These are phyloP conservation scores for Trametes versicolor DNA, from an alignment of 1,284 basidiomycete genomes.

Conservation along the genomic window DNA sequence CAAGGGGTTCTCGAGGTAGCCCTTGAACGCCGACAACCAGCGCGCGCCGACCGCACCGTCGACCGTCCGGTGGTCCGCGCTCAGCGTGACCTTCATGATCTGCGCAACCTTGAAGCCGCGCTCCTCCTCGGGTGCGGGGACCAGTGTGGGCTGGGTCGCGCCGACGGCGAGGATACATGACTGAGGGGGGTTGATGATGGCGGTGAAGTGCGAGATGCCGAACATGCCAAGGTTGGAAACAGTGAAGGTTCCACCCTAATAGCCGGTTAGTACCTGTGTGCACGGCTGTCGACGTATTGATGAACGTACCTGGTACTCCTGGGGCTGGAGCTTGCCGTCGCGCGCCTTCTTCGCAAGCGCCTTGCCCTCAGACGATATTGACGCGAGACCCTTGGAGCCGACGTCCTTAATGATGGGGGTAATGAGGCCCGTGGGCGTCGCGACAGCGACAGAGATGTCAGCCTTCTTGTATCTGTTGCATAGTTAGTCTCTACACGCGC, in stretches of 20 bases:
- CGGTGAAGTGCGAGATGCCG: slow-evolving; percentile 95
- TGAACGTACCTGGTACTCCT: slow-evolving; percentile 88
- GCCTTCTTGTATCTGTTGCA: slow-evolving; percentile 88
- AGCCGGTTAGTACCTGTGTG: not conserved
- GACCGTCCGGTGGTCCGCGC: slow-evolving; percentile 94
- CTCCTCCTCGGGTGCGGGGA: slow-evolving; percentile 89
- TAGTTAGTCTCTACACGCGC: slow-evolving; percentile 8
- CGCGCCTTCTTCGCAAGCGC: slow-evolving; percentile 93
- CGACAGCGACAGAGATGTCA: slow-evolving; percentile 97
- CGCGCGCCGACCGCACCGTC: slow-evolving; percentile 93
- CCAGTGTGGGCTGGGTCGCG: slow-evolving; percentile 86
- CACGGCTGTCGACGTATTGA: slow-evolving; percentile 2
- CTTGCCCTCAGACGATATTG: slow-evolving; percentile 94
- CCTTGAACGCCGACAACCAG: slow-evolving; percentile 96
- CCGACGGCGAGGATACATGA: slow-evolving; percentile 98
- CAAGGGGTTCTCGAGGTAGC: slow-evolving; percentile 96
- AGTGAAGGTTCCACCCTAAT: slow-evolving; percentile 95
- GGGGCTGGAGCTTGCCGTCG: slow-evolving; percentile 94
- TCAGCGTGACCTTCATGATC: slow-evolving; percentile 97
- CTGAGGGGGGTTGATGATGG: slow-evolving; percentile 99
- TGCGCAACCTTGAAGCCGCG: slow-evolving; percentile 93
- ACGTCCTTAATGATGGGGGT: slow-evolving; percentile 98
- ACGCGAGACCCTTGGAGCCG: slow-evolving; percentile 90
- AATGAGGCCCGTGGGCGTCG: slow-evolving; percentile 96
- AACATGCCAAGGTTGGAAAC: slow-evolving; percentile 99